Evolutionary conservation across 2,329 filamentous ascomycete species (phyloP).

Genomic region (Pseudogymnoascus sp.): DNA sequence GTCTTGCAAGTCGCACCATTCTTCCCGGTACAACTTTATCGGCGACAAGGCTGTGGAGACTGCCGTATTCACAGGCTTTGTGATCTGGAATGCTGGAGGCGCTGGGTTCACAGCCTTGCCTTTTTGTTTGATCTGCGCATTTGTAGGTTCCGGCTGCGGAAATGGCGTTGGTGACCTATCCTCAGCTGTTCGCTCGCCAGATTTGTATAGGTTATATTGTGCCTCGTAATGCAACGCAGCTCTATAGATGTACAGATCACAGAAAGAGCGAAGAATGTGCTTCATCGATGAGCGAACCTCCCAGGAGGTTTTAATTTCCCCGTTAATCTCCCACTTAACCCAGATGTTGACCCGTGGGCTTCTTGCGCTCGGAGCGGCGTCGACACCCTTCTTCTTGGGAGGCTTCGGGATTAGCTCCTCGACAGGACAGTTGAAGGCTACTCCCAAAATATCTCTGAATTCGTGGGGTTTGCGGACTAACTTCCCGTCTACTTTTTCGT

Average conservation of each 20-base stretch:
- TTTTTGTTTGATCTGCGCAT: background rate
- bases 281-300: constrained; percentile 10
- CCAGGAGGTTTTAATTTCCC: background rate
- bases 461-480: background rate
- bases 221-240: background rate
- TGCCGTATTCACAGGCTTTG: too few relatives aligned
- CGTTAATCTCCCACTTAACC: constrained; percentile 9
- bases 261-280: constrained; percentile 2
- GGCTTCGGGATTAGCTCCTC: background rate
- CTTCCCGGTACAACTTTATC: background rate
- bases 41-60: background rate
- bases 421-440: constrained; percentile 4
- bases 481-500: background rate
- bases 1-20: background rate
- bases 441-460: background rate
- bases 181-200: background rate
- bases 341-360: background rate
- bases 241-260: constrained; percentile 9
- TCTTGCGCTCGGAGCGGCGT: too few relatives aligned
- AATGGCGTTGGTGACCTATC: background rate
- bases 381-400: too few relatives aligned
- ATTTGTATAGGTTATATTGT: background rate
- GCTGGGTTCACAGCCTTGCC: background rate
- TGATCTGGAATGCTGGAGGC: background rate
- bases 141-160: too few relatives aligned